Evolutionary conservation across 345 rosid genomes (phyloP).

Genomic region (Dipteronia sinensis): DNA sequence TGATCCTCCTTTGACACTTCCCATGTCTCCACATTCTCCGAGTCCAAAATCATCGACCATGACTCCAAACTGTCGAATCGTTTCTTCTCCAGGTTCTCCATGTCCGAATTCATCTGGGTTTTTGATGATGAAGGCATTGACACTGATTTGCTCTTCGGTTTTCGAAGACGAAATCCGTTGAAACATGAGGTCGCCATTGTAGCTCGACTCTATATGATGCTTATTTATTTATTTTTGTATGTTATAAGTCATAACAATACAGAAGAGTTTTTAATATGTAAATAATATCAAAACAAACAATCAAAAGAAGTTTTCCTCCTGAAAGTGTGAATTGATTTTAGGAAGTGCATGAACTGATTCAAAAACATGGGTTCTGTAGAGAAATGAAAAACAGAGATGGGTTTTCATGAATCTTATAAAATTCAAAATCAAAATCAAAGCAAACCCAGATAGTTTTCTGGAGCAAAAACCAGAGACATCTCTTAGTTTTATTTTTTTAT

Average conservation of each 20-base stretch:
- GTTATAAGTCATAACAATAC: too few relatives aligned
- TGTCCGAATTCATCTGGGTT: slow-evolving; percentile 50
- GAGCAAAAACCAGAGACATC: not conserved
- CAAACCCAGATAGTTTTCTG: slow-evolving; percentile 8
- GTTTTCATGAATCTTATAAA: slow-evolving; percentile 54
- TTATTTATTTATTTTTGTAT: too few relatives aligned
- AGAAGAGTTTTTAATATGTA: too few relatives aligned
- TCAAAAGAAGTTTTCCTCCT: slow-evolving; percentile 66
- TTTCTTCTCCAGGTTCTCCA: slow-evolving; percentile 81
- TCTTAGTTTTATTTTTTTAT: too few relatives aligned
- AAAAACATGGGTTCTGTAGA: slow-evolving; percentile 71
- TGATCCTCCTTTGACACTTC: slow-evolving; percentile 81
- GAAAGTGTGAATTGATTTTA: slow-evolving; percentile 92
- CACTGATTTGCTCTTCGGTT: slow-evolving; percentile 49
- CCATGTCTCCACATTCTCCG: slow-evolving; percentile 96
- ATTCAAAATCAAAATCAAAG: slow-evolving; percentile 19
- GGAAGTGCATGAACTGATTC: slow-evolving; percentile 97
- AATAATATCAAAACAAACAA: slow-evolving; percentile 34
- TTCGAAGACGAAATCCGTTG: slow-evolving; percentile 63
- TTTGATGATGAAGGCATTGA: slow-evolving; percentile 61
- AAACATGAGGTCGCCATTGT: slow-evolving; percentile 79
- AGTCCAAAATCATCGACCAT: slow-evolving; percentile 96
- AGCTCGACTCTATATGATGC: not conserved
- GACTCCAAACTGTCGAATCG: slow-evolving; percentile 96
- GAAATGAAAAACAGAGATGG: slow-evolving; percentile 32